Base-by-base conservation (phyloP, 176 grass and related monocot species). In the Triticum monococcum region DNA sequence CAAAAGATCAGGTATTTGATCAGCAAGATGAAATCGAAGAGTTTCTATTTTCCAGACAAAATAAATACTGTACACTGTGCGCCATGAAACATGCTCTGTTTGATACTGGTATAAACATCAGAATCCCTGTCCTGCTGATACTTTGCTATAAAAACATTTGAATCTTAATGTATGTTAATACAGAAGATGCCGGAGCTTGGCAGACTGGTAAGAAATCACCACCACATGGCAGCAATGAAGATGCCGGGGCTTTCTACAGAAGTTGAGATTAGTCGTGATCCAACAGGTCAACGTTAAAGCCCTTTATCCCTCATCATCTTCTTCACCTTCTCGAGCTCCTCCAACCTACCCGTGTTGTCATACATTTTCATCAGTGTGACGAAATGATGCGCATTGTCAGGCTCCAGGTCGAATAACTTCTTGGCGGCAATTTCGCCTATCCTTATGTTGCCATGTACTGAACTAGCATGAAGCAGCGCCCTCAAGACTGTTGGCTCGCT, bases 391-490 rank as follows among this genome's bases (percentile, higher is more conserved):
- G 41, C 74, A 23, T 88, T 87, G 72, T 90, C 88, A 16, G 90
- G 88, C 69, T 92, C 88, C 68, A 95, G 22, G 16, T 87, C 56
- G 59, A 86, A 87, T 61, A 92, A 36, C 28, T 61, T 86, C 63
- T 88, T 61, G 1, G 79, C 79, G 0, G 88, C 33, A 0, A 86
- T 73, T 83, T 92, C 83, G 0, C 78, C 93, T 7, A 90, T 41
- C 61, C 63, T 80, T 22, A 72, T 20, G 43, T 88, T 68, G 4
- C 52, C 82, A 25, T 86, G 82, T 79, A 81, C 8, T 17, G 63
- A 80, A n/a, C 90, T 90, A 86, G 93, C 85, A 72, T 36, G 83
- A 7, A 92, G 24, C 41, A 95, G 86, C 13, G 79, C 78, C 8
- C 90, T 90, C 90, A 86, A 92, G 0, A 78, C 61, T 2, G 82